Percentiles rank a stretch among this genome's conserved stretches.
phyloP scores from a whole-genome alignment of 2,329 filamentous ascomycete species.

The Trichoderma sp. region DNA sequence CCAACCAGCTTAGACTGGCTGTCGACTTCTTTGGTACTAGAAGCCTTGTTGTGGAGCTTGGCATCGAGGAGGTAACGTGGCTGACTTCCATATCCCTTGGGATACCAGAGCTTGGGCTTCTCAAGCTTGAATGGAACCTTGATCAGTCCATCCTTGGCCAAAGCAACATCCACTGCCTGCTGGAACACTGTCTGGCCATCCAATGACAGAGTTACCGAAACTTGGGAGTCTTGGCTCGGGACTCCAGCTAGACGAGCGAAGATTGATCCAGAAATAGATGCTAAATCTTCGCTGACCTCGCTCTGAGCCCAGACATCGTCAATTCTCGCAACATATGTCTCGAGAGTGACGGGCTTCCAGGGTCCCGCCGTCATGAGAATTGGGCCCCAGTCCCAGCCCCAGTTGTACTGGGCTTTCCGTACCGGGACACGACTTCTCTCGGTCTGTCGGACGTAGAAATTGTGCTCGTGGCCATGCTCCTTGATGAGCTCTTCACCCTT shows the following conservation, averaged over 20 bases:
- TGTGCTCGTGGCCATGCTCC: conserved; percentile 51
- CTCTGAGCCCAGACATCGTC: conserved; percentile 52
- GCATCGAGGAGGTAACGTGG: conserved; percentile 9
- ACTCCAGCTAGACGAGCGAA: conserved; percentile 37
- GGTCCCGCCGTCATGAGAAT: conserved; percentile 60
- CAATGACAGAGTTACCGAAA: conserved; percentile 29
- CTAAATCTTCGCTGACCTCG: conserved; percentile 36
- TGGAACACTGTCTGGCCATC: conserved; percentile 22
- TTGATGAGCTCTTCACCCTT: conserved; percentile 51
- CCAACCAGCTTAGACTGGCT: conserved; percentile 53
- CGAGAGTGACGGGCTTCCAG: conserved; percentile 65
- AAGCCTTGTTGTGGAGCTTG: background rate
- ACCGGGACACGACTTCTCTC: conserved; percentile 36
- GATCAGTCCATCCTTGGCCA: background rate
- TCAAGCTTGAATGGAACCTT: conserved; percentile 33
- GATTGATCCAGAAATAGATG: conserved; percentile 36
- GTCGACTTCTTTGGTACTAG: background rate
- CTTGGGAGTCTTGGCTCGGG: conserved; percentile 25
- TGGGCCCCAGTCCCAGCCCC: conserved; percentile 71
- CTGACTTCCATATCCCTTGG: conserved; percentile 21
- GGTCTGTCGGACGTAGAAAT: conserved; percentile 50
- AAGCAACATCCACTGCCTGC: background rate
- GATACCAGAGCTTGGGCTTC: conserved; percentile 33
- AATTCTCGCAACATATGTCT: conserved; percentile 58
- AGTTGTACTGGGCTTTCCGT: conserved; percentile 67